phyloP scores from a whole-genome alignment of 2,329 filamentous ascomycete genomes.

The Didymella sp. region DNA sequence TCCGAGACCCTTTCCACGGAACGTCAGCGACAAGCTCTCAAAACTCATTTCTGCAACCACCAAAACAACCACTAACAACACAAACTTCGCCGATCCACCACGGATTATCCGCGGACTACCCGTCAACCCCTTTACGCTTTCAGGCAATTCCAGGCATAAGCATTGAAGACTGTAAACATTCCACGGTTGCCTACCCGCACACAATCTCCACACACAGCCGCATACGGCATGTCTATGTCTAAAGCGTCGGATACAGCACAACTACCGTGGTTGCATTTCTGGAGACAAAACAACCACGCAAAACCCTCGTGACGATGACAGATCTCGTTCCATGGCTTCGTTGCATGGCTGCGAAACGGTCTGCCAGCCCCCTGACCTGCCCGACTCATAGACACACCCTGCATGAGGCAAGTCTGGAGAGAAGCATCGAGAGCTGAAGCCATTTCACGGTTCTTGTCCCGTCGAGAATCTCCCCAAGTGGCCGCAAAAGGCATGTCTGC shows the following conservation, averaged over 20 bases:
- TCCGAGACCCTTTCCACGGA: slow-evolving; percentile 3
- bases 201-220: slow-evolving; percentile 1
- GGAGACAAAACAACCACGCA: neutral
- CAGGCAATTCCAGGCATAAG: neutral
- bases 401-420: neutral
- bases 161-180: neutral
- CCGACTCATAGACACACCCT: neutral
- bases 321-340: neutral
- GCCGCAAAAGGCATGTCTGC: neutral
- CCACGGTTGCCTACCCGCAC: neutral
- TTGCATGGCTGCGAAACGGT: neutral
- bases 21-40: slow-evolving; percentile 1
- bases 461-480: neutral
- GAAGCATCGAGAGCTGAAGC: neutral
- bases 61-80: neutral
- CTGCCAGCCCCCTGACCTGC: neutral
- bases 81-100: neutral
- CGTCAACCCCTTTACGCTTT: neutral
- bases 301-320: neutral
- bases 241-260: neutral
- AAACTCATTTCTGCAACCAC: neutral
- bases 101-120: neutral
- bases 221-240: neutral
- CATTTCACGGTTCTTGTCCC: neutral
- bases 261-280: neutral